Evolutionary conservation across 73 alveolate species (phyloP).

Genomic region (Paramecium pentaurelia): DNA sequence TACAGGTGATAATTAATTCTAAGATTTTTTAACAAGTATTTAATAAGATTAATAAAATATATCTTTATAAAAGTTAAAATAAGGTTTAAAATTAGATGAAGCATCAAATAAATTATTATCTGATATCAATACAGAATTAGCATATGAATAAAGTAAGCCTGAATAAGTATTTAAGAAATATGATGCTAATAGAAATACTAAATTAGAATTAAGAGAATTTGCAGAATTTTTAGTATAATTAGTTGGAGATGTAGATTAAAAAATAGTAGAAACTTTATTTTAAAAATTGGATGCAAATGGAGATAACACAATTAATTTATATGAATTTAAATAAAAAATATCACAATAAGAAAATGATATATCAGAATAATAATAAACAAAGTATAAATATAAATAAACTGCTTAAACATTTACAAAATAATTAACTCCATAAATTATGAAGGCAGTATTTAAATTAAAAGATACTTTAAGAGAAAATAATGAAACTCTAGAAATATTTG

Average conservation of each 20-base stretch:
- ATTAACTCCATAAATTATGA: background rate
- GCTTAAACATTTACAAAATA: background rate
- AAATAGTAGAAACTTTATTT: background rate
- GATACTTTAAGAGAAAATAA: background rate
- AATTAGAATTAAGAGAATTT: constrained; percentile 40
- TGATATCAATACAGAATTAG: constrained; percentile 12
- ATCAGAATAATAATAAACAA: background rate
- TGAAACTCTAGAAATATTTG: background rate
- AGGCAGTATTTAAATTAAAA: background rate
- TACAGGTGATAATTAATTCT: background rate
- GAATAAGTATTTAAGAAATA: constrained; percentile 21
- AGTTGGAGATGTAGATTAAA: background rate
- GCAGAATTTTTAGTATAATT: background rate
- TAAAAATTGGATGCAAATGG: constrained; percentile 14
- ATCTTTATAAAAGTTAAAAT: background rate
- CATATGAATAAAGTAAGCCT: background rate
- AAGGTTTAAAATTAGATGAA: background rate
- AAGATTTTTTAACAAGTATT: background rate
- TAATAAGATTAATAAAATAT: background rate
- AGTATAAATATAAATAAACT: background rate
- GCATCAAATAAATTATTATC: background rate
- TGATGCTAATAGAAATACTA: constrained; percentile 22
- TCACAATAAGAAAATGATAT: background rate
- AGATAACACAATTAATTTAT: background rate
- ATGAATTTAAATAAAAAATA: background rate